phyloP scores from a whole-genome alignment of 2,329 filamentous ascomycete species.

The Stachybotrys elegans region DNA sequence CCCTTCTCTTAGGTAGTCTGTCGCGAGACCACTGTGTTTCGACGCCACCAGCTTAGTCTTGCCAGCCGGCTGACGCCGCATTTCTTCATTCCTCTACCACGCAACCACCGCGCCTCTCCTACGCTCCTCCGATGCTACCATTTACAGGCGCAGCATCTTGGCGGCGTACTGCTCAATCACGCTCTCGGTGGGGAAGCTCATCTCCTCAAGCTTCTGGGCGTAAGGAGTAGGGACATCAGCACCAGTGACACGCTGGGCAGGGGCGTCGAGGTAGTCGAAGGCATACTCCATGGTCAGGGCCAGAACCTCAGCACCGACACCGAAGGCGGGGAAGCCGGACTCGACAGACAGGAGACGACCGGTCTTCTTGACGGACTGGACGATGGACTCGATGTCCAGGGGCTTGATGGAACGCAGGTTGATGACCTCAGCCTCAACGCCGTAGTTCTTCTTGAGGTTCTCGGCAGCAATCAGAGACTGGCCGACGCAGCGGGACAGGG shows the following conservation, averaged over 20 bases:
- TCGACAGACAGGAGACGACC: conserved; percentile 86
- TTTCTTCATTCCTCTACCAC: conserved; percentile 4
- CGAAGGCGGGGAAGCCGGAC: conserved; percentile 93
- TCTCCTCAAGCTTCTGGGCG: conserved; percentile 85
- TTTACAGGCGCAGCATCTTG: conserved; percentile 79
- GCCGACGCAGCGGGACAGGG: conserved; percentile 90
- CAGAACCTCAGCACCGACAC: conserved; percentile 87
- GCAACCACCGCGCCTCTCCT: conserved; percentile 4
- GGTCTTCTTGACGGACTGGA: conserved; percentile 99
- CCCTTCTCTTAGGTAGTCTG: no score
- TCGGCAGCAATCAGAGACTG: conserved; percentile 86
- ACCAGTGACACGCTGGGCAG: conserved; percentile 89
- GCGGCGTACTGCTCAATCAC: conserved; percentile 84
- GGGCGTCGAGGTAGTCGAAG: conserved; percentile 95
- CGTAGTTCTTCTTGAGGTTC: conserved; percentile 92
- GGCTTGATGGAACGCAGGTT: conserved; percentile 98
- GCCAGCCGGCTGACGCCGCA: no score
- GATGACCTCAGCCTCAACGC: conserved; percentile 92
- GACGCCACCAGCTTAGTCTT: no score
- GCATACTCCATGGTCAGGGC: conserved; percentile 95
- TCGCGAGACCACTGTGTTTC: no score
- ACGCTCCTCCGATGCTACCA: conserved; percentile 4
- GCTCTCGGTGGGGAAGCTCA: conserved; percentile 88
- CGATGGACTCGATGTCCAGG: conserved; percentile 87
- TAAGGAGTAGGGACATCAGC: conserved; percentile 97